A percentile compares a stretch with the other conserved stretches of the same genome.
These are phyloP conservation scores for Aureobasidium pullulans DNA, from an alignment of 2,329 filamentous ascomycete genomes.

Conservation along the genomic window DNA sequence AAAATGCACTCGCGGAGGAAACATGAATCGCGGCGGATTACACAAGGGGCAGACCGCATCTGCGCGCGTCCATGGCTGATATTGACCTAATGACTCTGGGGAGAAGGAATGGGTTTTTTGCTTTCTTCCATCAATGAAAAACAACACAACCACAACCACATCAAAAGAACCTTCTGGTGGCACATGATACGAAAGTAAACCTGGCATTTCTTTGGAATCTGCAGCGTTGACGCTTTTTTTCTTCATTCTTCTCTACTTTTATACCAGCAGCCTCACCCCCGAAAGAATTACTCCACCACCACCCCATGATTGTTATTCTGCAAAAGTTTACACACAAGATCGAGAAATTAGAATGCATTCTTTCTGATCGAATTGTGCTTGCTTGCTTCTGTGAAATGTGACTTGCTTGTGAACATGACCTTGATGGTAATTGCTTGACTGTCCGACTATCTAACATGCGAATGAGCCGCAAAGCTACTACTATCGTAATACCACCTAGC, in stretches of 20 bases:
- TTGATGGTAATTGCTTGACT: neutral
- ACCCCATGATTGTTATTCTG: neutral
- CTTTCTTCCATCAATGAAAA: slow-evolving; percentile 12
- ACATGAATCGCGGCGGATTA: neutral
- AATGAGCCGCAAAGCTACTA: no score
- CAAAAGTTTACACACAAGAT: neutral
- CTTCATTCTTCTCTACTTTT: neutral
- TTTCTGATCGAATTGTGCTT: neutral
- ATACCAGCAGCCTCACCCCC: neutral
- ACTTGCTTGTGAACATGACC: neutral
- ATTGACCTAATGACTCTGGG: slow-evolving; percentile 6
- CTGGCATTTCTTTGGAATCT: slow-evolving; percentile 12
- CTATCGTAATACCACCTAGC: no score
- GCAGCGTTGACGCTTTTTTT: slow-evolving; percentile 13
- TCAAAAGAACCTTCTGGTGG: neutral
- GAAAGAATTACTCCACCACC: neutral
- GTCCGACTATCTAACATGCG: no score
- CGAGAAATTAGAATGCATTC: neutral
- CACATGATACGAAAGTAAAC: slow-evolving; percentile 3
- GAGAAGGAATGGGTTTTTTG: slow-evolving; percentile 7
- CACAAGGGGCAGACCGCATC: slow-evolving; percentile 1
- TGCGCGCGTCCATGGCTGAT: slow-evolving; percentile 8
- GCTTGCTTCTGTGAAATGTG: no score
- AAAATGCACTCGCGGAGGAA: slow-evolving; percentile 4
- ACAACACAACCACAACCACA: neutral